These are phyloP conservation scores for Paecilomyces sp. DNA, from an alignment of 2,329 filamentous ascomycete species.

Conservation along the genomic window DNA sequence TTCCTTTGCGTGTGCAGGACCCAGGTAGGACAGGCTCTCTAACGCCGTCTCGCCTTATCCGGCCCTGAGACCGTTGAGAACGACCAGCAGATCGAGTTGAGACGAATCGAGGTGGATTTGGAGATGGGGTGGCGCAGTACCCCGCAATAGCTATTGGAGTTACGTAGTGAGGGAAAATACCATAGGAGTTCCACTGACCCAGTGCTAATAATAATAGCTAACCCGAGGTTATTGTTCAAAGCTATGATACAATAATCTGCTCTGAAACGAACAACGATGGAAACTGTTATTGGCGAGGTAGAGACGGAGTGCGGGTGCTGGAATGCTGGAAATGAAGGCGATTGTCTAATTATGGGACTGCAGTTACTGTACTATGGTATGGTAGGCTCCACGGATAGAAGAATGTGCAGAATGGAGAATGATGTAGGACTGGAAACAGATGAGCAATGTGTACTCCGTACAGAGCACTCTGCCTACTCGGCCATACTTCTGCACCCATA, in stretches of 20 bases:
- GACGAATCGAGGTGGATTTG: neutral
- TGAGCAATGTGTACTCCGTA: neutral
- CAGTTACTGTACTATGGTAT: too few relatives aligned
- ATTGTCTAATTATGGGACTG: neutral
- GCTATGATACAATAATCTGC: neutral
- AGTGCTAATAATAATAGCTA: too few relatives aligned
- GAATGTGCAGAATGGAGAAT: neutral
- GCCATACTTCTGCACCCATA: too few relatives aligned
- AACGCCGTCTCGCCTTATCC: neutral
- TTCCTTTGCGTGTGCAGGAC: neutral
- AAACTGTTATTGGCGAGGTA: neutral
- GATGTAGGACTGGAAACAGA: neutral
- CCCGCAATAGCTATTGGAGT: neutral
- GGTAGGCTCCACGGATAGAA: neutral
- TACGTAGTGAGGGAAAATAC: neutral
- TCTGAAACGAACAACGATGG: neutral
- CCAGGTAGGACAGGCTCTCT: neutral
- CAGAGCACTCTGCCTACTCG: too few relatives aligned
- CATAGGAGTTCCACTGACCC: too few relatives aligned
- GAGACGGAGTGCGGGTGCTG: neutral
- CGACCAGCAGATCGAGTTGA: neutral
- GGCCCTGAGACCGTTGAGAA: neutral
- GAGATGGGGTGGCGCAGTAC: neutral
- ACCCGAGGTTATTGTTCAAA: neutral
- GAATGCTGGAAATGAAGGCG: neutral